Percentiles rank a stretch among this genome's conserved stretches.
These are phyloP conservation scores for Xerocomus potaroensis DNA, from an alignment of 768 basidiomycete species.

Conservation along the genomic window DNA sequence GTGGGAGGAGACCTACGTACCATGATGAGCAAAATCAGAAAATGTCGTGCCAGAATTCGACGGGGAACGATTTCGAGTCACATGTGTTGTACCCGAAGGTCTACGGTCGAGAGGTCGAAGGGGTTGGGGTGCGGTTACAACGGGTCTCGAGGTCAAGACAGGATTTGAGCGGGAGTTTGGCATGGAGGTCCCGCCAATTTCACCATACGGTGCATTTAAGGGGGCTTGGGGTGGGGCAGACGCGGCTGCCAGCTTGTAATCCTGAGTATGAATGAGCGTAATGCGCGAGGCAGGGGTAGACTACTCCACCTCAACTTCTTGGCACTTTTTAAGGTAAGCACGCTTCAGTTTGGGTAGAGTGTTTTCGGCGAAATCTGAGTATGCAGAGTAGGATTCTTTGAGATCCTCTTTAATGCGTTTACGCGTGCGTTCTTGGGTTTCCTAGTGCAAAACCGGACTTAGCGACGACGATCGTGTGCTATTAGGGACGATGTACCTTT, in stretches of 20 bases:
- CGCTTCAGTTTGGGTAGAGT: slow-evolving; percentile 78
- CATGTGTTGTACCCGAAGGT: slow-evolving; percentile 55
- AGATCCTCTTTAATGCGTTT: slow-evolving; percentile 90
- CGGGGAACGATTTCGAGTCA: slow-evolving; percentile 67
- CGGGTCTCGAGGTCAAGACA: slow-evolving; percentile 44
- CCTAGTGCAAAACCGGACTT: slow-evolving; percentile 39
- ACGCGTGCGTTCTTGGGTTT: slow-evolving; percentile 87
- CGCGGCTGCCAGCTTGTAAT: slow-evolving; percentile 51
- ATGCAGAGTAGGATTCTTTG: slow-evolving; percentile 70
- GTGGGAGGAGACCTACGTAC: slow-evolving; percentile 24
- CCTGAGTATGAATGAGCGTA: slow-evolving; percentile 39
- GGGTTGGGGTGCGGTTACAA: slow-evolving; percentile 68
- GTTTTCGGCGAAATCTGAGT: slow-evolving; percentile 77
- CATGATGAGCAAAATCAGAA: slow-evolving; percentile 85
- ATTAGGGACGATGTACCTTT: slow-evolving; percentile 44
- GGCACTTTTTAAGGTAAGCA: slow-evolving; percentile 77
- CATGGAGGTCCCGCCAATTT: slow-evolving; percentile 26
- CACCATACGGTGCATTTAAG: slow-evolving; percentile 32
- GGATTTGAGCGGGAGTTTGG: slow-evolving; percentile 43
- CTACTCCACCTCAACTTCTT: slow-evolving; percentile 72
- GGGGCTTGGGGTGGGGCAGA: slow-evolving; percentile 27
- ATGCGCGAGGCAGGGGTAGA: slow-evolving; percentile 1
- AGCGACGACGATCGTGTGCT: neutral
- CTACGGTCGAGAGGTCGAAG: slow-evolving; percentile 71
- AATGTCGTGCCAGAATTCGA: slow-evolving; percentile 78